Conservation (phyloP, 768 basidiomycete species). For the Grammothele lineata region DNA sequence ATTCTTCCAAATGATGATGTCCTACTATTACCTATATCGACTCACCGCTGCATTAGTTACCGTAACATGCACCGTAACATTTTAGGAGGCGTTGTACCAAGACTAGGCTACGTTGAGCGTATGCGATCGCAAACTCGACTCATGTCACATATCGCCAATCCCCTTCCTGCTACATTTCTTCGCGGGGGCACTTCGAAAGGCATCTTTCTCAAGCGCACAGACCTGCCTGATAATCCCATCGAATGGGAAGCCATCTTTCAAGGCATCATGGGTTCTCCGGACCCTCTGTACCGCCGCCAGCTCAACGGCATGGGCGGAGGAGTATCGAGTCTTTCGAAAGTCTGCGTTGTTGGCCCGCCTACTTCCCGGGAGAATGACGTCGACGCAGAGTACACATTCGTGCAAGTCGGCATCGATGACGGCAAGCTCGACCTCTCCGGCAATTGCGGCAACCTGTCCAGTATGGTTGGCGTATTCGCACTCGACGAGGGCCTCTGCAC, state of each 20-base stretch:
- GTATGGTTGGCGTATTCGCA: conserved; percentile 71
- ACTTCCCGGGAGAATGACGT: conserved; percentile 42
- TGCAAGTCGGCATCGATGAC: conserved; percentile 51
- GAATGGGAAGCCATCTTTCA: conserved; percentile 63
- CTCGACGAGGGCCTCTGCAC: conserved; percentile 57
- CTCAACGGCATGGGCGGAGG: conserved; percentile 83
- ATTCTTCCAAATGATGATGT: no score
- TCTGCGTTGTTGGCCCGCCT: conserved; percentile 58
- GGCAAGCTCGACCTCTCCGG: conserved; percentile 59
- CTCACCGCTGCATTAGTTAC: no score
- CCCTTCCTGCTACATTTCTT: conserved; percentile 44
- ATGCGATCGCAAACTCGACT: no score
- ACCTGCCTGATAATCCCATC: conserved; percentile 46
- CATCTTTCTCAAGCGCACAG: conserved; percentile 52
- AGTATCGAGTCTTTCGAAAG: conserved; percentile 69
- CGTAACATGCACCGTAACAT: no score
- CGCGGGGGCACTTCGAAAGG: conserved; percentile 80
- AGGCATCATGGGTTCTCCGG: conserved; percentile 80
- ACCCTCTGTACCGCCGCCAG: conserved; percentile 61
- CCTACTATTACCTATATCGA: no score
- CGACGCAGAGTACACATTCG: conserved; percentile 72
- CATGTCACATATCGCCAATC: conserved; percentile 22
- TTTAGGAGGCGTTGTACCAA: no score
- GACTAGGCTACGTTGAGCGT: no score
- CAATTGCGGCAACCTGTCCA: conserved; percentile 74